Evolutionary conservation across 805 yeast species (phyloP), one percentile per base, ranked within the genome.

Genomic region (Pichia rugopelliculosa): DNA sequence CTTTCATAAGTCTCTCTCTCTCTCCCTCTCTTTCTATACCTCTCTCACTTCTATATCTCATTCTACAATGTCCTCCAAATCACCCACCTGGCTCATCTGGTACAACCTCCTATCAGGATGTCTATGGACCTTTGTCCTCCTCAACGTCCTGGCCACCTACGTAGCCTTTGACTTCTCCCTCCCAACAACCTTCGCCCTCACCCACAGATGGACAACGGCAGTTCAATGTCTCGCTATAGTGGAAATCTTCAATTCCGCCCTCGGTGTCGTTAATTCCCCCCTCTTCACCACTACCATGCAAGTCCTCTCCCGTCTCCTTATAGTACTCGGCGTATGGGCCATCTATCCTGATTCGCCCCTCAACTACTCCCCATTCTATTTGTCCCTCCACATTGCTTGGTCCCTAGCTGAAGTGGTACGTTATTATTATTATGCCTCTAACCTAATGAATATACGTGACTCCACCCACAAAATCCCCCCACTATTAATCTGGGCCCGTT

Each of bases 401-500:
- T 79, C 93, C n/a, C 58, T 87, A 45, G 87, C 98, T n/a, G 99
- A 93, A 66, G 75, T 87, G 40, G 82, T 90, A 48, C 76, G 99
- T 63, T 93, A 93, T 67, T 76, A 87, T 39, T 93, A 79, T 69
- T 95, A 93, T 62, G 90, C 95, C 8, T 73, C 83, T 46, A 80
- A 80, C 55, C 66, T 85, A 52, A 61, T 65, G 26, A 46, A 34
- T 42, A 41, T 10, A 13, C 36, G 5, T 26, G 4, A 8, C 4
- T 17, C 22, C 23, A 69, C 73, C 25, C 68, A 70, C 9, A 77
- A 74, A 1, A 59, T 68, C 1, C 82, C 85, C 15, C 85, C 93
- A 5, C 61, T 69, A 60, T 71, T 91, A 55, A 76, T 81, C 18
- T 76, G 83, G 74, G 68, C 88, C 53, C 77, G 99, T 59, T 93